Evolutionary conservation across 2,329 filamentous ascomycete species (phyloP).

Genomic region (Emericellopsis cladophorae): DNA sequence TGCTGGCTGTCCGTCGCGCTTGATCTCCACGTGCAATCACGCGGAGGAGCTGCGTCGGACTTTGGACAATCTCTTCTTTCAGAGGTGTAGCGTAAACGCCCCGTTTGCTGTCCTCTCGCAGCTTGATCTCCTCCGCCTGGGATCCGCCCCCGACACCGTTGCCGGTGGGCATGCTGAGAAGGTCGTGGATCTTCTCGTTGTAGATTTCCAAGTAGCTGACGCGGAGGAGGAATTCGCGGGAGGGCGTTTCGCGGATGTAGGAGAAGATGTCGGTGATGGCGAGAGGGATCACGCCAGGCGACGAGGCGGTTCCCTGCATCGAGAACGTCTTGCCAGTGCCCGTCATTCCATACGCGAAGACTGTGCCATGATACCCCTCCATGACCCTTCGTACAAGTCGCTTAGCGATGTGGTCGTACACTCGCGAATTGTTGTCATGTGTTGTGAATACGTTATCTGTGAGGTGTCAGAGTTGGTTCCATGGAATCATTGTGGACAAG

Average conservation of each 20-base stretch:
- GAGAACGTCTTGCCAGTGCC: slow-evolving; percentile 98
- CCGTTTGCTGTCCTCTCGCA: slow-evolving; percentile 90
- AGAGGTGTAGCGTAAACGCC: slow-evolving; percentile 93
- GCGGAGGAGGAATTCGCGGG: slow-evolving; percentile 82
- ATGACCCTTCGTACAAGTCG: slow-evolving; percentile 90
- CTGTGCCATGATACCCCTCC: slow-evolving; percentile 97
- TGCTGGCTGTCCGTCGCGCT: slow-evolving; percentile 80
- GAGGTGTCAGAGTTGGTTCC: slow-evolving; percentile 9
- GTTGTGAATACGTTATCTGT: slow-evolving; percentile 93
- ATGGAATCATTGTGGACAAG: not conserved
- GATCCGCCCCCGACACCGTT: slow-evolving; percentile 37
- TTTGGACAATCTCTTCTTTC: slow-evolving; percentile 98
- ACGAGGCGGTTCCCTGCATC: slow-evolving; percentile 95
- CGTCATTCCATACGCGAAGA: slow-evolving; percentile 98
- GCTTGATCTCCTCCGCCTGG: slow-evolving; percentile 84
- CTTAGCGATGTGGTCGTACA: slow-evolving; percentile 91
- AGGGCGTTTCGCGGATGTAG: slow-evolving; percentile 93
- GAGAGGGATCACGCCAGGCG: slow-evolving; percentile 89
- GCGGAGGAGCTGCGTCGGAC: slow-evolving; percentile 83
- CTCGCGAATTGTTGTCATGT: slow-evolving; percentile 84
- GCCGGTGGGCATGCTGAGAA: slow-evolving; percentile 63
- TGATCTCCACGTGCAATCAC: slow-evolving; percentile 93
- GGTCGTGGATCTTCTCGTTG: slow-evolving; percentile 93
- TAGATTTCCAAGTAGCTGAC: slow-evolving; percentile 99
- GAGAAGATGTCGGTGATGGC: slow-evolving; percentile 99